Evolutionary conservation across 208 protist genomes (phyloP).

Genomic region (Acanthamoeba culbertsoni): DNA sequence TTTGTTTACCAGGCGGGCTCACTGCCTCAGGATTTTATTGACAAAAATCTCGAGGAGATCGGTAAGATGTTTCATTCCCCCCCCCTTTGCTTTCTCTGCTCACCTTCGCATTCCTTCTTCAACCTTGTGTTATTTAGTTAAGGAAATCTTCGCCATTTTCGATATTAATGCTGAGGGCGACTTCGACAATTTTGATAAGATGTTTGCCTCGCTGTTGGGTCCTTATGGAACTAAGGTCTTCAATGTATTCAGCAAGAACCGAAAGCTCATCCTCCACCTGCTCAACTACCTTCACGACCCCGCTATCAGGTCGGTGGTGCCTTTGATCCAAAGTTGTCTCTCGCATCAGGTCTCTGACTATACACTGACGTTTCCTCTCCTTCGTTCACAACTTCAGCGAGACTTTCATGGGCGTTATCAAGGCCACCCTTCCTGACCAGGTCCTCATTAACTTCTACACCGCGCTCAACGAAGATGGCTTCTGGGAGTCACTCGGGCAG

Average conservation of each 20-base stretch:
- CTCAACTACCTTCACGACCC: constrained; percentile 60
- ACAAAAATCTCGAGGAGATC: constrained; percentile 36
- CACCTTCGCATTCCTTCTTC: background rate
- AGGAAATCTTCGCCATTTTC: constrained; percentile 59
- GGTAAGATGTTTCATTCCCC: background rate
- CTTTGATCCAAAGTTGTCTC: too few species aligned
- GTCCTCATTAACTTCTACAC: constrained; percentile 52
- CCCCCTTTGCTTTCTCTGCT: background rate
- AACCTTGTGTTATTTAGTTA: too few species aligned
- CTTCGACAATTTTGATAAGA: constrained; percentile 64
- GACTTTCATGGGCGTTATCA: constrained; percentile 52
- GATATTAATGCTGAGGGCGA: constrained; percentile 58
- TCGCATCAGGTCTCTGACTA: too few species aligned
- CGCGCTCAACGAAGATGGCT: constrained; percentile 47
- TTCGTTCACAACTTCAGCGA: background rate
- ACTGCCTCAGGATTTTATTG: constrained; percentile 53
- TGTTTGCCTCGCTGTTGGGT: constrained; percentile 30
- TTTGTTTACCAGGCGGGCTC: constrained; percentile 57
- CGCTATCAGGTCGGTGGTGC: constrained; percentile 1
- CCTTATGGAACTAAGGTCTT: constrained; percentile 34
- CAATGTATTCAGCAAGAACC: constrained; percentile 55
- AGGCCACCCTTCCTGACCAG: constrained; percentile 53
- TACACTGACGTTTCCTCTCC: too few species aligned
- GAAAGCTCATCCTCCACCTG: constrained; percentile 47
- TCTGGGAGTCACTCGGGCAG: constrained; percentile 6